Percentiles rank a stretch among this genome's conserved stretches.
Evolutionary conservation across 2,329 filamentous ascomycete species (phyloP).

Genomic region (Colletotrichum tamarilloi): DNA sequence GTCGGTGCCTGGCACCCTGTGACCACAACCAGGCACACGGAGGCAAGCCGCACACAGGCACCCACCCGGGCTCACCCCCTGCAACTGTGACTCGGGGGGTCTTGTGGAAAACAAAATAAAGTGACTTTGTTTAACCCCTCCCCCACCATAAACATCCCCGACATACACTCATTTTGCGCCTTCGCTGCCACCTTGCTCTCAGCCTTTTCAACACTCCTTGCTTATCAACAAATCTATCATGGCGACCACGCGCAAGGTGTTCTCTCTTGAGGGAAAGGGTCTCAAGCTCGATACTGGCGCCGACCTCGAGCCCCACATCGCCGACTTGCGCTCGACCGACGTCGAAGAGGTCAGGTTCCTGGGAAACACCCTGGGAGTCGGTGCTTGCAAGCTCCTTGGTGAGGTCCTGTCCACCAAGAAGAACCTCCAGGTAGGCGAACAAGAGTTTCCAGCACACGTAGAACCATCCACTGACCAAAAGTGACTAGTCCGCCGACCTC

Average conservation of each 20-base stretch:
- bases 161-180: slow-evolving; percentile 33
- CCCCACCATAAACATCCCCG: slow-evolving; percentile 31
- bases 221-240: slow-evolving; percentile 21
- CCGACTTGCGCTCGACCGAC: slow-evolving; percentile 77
- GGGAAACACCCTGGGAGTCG: slow-evolving; percentile 93
- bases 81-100: slow-evolving; percentile 18
- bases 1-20: neutral
- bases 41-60: neutral
- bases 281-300: slow-evolving; percentile 91
- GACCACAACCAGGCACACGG: slow-evolving; percentile 9
- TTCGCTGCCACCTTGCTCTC: slow-evolving; percentile 13
- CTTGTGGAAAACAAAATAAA: slow-evolving; percentile 25
- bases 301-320: slow-evolving; percentile 87
- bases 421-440: slow-evolving; percentile 73
- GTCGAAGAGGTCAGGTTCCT: slow-evolving; percentile 88
- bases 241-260: slow-evolving; percentile 65
- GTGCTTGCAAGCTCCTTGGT: slow-evolving; percentile 86
- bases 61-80: slow-evolving; percentile 21
- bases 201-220: slow-evolving; percentile 4
- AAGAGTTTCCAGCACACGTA: neutral
- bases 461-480: slow-evolving; percentile 5
- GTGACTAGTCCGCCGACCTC: slow-evolving; percentile 78
- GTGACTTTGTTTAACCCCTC: slow-evolving; percentile 31
- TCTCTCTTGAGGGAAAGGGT: slow-evolving; percentile 91
- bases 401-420: slow-evolving; percentile 87